phyloP scores from a whole-genome alignment of 441 rosid genomes.

The Erodium texanum region DNA sequence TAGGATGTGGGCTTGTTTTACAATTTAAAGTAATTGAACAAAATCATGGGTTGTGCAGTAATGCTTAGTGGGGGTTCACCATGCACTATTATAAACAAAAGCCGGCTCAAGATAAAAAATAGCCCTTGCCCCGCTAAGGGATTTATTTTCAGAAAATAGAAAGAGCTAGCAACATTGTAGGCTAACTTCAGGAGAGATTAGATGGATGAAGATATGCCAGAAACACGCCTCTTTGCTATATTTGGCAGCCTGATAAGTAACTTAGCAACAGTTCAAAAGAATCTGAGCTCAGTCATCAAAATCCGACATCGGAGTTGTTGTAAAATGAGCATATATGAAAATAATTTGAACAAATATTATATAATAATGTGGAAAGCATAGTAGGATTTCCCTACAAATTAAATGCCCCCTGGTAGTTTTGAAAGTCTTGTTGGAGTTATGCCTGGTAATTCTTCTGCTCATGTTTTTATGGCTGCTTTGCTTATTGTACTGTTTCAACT shows the following conservation, averaged over 20 bases:
- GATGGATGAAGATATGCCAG: neutral
- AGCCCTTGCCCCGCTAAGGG: neutral
- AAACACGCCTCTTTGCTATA: neutral
- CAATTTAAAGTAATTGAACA: neutral
- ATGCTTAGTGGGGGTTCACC: neutral
- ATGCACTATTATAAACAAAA: neutral
- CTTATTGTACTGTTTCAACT: constrained; percentile 13
- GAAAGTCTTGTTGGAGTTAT: constrained; percentile 10
- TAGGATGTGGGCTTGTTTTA: neutral
- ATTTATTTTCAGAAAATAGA: neutral
- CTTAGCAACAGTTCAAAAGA: neutral
- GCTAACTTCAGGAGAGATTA: neutral
- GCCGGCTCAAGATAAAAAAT: neutral
- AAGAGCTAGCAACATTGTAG: neutral
- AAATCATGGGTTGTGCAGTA: neutral
- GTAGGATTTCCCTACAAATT: neutral
- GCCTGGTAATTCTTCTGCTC: constrained; percentile 9
- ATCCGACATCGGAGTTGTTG: neutral
- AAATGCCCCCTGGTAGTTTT: neutral
- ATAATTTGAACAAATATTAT: neutral
- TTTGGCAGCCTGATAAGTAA: neutral
- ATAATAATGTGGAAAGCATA: neutral
- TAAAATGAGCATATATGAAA: neutral
- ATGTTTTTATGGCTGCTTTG: constrained; percentile 9
- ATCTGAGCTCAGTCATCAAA: neutral